Percentiles rank a stretch among this genome's conserved stretches.
These are phyloP conservation scores for Lepiota brunneoincarnata DNA, from an alignment of 768 basidiomycete species.

Conservation along the genomic window DNA sequence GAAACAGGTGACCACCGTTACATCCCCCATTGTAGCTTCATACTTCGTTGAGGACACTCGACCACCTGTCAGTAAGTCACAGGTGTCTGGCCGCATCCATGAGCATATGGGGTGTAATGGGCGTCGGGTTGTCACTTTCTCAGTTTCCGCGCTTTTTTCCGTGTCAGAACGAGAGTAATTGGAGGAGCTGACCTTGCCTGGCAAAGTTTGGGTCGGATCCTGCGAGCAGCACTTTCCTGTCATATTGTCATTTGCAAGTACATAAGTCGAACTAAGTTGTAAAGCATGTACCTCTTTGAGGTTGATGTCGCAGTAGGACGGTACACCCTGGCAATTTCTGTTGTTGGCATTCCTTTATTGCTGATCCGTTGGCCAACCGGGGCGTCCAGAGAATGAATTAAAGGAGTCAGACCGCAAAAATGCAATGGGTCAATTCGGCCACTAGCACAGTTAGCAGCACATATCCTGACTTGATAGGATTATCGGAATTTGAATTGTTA, in stretches of 20 bases:
- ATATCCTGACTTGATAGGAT: constrained; percentile 22
- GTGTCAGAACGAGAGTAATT: constrained; percentile 25
- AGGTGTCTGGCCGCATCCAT: too few relatives aligned
- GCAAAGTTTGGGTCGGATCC: constrained; percentile 45
- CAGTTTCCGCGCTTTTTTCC: too few relatives aligned
- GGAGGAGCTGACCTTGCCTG: too few relatives aligned
- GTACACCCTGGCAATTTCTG: constrained; percentile 53
- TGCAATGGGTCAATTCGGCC: background rate
- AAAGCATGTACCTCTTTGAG: constrained; percentile 47
- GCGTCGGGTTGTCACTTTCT: too few relatives aligned
- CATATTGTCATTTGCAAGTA: background rate
- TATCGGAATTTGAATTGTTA: constrained; percentile 26
- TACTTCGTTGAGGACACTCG: too few relatives aligned
- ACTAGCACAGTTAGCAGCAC: background rate
- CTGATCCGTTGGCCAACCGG: constrained; percentile 43
- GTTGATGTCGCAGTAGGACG: constrained; percentile 59
- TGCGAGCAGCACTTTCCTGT: constrained; percentile 29
- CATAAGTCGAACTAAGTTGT: constrained; percentile 15
- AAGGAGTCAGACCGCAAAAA: constrained; percentile 35
- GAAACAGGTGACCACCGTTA: too few relatives aligned
- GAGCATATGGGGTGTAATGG: too few relatives aligned
- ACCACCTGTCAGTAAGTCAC: too few relatives aligned
- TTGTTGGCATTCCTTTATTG: constrained; percentile 40
- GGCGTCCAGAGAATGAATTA: constrained; percentile 44
- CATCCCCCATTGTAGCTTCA: too few relatives aligned